Evolutionary conservation across 768 basidiomycete species (phyloP), one percentile per base, ranked within the genome.

Genomic region (Psilocybe azurescens): DNA sequence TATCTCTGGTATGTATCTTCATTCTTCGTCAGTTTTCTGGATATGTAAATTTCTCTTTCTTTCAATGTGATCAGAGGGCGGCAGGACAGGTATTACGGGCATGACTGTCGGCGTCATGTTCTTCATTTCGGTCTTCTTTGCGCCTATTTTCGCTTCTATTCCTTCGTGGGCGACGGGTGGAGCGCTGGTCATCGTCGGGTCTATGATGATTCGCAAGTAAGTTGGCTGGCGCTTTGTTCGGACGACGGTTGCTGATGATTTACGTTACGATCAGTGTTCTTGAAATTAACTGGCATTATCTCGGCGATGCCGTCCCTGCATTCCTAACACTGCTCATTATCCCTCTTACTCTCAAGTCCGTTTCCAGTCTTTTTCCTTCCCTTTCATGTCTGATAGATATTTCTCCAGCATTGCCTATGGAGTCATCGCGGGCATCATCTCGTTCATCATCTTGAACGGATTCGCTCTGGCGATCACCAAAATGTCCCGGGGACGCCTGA

Each of bases 241-340:
- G 38, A 1, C 16, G 13, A 57, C 30, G n/a, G 56, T 38, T 28
- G 49, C 16, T 62, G 56, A 51, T 9, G 24, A 33, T 24, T 18
- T 46, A 2, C 10, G 2, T 48, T 10, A 20, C 28, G 9, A 4
- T 57, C 1, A 89, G 87, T 67, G 90, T 92, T 20, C 82, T 86
- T 33, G 93, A 93, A 50, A 89, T 95, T 74, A 95, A 95, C 75
- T 95, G 93, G 93, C 82, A 89, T 69, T 95, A 94, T 71, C 82
- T 91, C 20, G 93, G 93, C 7, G 93, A 95, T 69, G 84, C 89
- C n/a, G 85, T 95, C 0, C 93, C 93, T 11, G 92, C 93, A 0
- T 94, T 95, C 81, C 74, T 95, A 52, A 91, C 90, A 0, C 77
- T 95, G 60, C 80, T 95, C 53, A 83, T 91, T 56, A 94, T 94